A percentile compares a stretch with the other conserved stretches of the same genome.
Conservation (phyloP, 1,284 basidiomycete genomes). For the Ceratobasidium theobromae region DNA sequence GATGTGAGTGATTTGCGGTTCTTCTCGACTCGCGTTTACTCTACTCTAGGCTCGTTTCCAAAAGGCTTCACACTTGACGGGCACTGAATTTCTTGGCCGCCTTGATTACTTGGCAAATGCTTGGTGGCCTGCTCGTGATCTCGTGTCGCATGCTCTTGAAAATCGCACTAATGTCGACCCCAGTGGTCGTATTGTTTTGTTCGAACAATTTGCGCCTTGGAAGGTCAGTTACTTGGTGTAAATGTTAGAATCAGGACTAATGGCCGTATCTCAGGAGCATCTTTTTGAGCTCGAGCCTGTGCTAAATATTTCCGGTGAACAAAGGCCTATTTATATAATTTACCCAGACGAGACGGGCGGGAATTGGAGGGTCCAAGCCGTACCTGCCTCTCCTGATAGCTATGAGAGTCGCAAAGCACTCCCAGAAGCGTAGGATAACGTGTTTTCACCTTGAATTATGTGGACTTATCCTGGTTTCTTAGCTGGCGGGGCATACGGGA, state of each 20-base stretch:
- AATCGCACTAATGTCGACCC: slow-evolving; percentile 65
- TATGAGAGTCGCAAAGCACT: slow-evolving; percentile 91
- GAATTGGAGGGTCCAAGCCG: slow-evolving; percentile 94
- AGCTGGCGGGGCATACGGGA: slow-evolving; percentile 91
- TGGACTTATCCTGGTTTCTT: neutral
- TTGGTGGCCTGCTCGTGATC: slow-evolving; percentile 90
- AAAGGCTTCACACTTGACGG: slow-evolving; percentile 80
- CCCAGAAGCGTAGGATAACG: slow-evolving; percentile 64
- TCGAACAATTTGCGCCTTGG: slow-evolving; percentile 83
- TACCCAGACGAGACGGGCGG: slow-evolving; percentile 81
- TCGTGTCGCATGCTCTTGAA: slow-evolving; percentile 71
- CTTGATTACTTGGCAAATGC: slow-evolving; percentile 83
- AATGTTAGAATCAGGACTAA: slow-evolving; percentile 12
- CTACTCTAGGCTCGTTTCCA: slow-evolving; percentile 66
- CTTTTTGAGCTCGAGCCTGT: slow-evolving; percentile 82
- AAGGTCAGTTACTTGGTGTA: slow-evolving; percentile 56
- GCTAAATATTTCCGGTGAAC: slow-evolving; percentile 47
- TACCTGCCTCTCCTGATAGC: slow-evolving; percentile 78
- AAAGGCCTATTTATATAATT: slow-evolving; percentile 78
- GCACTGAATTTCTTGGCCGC: slow-evolving; percentile 81
- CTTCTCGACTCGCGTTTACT: neutral
- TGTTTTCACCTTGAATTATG: neutral
- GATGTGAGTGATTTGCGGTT: slow-evolving; percentile 58
- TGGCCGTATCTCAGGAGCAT: slow-evolving; percentile 68
- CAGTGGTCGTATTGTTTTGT: slow-evolving; percentile 77